Conservation (phyloP, 2,329 filamentous ascomycete genomes). For the Ophiostoma ulmi region DNA sequence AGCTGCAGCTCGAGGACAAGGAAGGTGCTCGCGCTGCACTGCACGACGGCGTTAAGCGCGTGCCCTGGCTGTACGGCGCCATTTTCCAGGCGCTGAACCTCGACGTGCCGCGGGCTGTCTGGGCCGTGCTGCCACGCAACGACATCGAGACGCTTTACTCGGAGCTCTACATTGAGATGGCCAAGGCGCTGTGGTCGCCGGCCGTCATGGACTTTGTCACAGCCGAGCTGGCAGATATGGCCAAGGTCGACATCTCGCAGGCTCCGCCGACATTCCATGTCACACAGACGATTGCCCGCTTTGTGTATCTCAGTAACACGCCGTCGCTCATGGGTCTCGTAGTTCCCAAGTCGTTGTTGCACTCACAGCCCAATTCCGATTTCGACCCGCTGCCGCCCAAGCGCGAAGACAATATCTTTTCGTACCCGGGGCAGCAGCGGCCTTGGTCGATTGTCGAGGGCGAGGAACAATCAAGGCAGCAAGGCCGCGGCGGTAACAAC, state of each 20-base stretch:
- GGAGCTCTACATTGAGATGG: conserved; percentile 68
- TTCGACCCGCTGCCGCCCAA: conserved; percentile 78
- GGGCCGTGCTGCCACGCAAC: conserved; percentile 68
- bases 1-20: conserved; percentile 63
- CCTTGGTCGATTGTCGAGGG: conserved; percentile 39
- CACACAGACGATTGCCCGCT: conserved; percentile 58
- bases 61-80: conserved; percentile 79
- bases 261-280: conserved; percentile 38
- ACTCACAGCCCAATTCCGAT: conserved; percentile 61
- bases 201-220: neutral
- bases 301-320: conserved; percentile 72
- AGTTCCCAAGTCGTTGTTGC: conserved; percentile 61
- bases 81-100: conserved; percentile 77
- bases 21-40: conserved; percentile 62
- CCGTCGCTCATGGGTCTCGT: conserved; percentile 65
- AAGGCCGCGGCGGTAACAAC: neutral
- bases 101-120: conserved; percentile 71
- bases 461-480: conserved; percentile 15
- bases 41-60: conserved; percentile 60
- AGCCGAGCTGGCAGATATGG: neutral
- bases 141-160: conserved; percentile 63
- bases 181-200: conserved; percentile 74
- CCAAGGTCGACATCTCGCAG: conserved; percentile 35
- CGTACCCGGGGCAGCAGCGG: conserved; percentile 38
- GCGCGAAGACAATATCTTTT: conserved; percentile 50